Evolutionary conservation across 2,329 filamentous ascomycete genomes (phyloP), one percentile per base, ranked within the genome.

Genomic region (Colletotrichum truncatum): DNA sequence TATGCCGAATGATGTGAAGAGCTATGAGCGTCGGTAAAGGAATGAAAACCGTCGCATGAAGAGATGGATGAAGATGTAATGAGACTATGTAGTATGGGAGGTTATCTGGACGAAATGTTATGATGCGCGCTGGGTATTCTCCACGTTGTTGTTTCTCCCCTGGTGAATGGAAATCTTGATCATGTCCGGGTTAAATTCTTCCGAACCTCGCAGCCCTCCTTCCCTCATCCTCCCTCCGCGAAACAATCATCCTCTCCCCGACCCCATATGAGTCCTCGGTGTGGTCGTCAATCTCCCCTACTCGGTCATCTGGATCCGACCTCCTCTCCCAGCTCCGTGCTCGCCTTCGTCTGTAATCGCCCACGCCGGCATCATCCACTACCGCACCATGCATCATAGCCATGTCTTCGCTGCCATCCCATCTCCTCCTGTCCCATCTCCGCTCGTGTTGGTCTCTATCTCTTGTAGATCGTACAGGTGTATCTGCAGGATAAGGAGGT

Each of bases 1-100:
- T 30, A 87, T 86, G 80, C 86, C 86, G 1, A 82, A 89, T 71
- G 84, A 89, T 53, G 85, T 90, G 61, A 82, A 84, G 73, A 77
- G 78, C 43, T 82, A 87, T 28, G 83, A 85, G 67, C 80, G 79
- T 59, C 46, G 46, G 21, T 49, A 49, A 21, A 6, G 1, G 2
- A 30, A 9, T 12, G 6, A 26, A n/a, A 9, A 11, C 12, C 25
- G 10, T 25, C 4, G 8, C 45, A 14, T 39, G 49, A 51, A 45
- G 18, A 26, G 16, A 26, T 16, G 39, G 39, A 34, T 43, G 41
- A 62, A 32, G 28, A 46, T 55, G 10, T 62, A 43, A 65, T 62
- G 62, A 65, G 49, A 38, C 23, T 6, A 65, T 51, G 57, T 10
- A 25, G 25, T 36, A 64, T 48, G 48, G 61, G 41, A 39, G 57